Base-by-base conservation (phyloP, 129 eudicot species). In the Lactuca sativa region DNA sequence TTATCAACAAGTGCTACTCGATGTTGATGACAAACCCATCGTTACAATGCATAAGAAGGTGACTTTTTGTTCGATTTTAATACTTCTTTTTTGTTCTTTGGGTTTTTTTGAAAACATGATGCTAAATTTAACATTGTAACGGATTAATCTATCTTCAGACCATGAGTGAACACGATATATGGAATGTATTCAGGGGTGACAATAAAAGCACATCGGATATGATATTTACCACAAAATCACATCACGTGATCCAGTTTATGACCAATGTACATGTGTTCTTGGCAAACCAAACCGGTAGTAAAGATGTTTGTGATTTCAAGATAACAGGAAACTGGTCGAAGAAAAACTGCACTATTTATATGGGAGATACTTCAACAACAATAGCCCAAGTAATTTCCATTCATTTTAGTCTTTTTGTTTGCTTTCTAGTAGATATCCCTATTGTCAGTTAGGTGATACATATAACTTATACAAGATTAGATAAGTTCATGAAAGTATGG, bases 311-410 rank as follows among this genome's bases (percentile, higher is more conserved):
- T 44, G 75, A 70, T 38, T 67, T 52, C 61, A 52, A n/a, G 72
- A 59, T 78, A 36, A 62, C 68, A 62, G 86, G 86, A 68, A 74
- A 77, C 58, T 78, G 80, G 83, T 66, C 80, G 0, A 72, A 74
- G 17, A 73, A 74, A 55, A 62, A 72, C 3, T 78, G 78, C 41
- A 60, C 51, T 7, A 41, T 82, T 37, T 78, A 57, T 60, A 68
- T 67, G 49, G 86, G 80, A 25, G 44, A 69, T 55, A 54, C 86
- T 30, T 64, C 78, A 17, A 33, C 43, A 31, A 73, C 71, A 61
- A 68, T 82, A 55, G 86, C 80, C 34, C 82, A 72, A 67, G 79
- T 81, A 48, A 16, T 18, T 41, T 48, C 15, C 31, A 12, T 4
- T 56, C 15, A 12, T 61, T 61, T 34, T 67, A 51, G 32, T 63